A percentile compares a stretch with the other conserved stretches of the same genome.
phyloP scores from a whole-genome alignment of 441 rosid species.

The Erodium texanum region DNA sequence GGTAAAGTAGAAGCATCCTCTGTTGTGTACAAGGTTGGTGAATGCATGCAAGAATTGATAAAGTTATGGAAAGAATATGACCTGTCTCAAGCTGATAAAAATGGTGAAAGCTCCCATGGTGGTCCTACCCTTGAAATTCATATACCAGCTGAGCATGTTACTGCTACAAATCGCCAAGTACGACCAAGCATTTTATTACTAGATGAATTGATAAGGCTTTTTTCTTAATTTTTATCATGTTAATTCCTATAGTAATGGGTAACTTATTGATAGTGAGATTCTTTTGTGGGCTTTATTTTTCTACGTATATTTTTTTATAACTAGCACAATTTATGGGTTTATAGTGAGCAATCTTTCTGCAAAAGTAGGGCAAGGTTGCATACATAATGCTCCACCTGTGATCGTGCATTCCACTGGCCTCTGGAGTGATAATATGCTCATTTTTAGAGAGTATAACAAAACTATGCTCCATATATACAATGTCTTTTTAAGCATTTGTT shows the following conservation, averaged over 20 bases:
- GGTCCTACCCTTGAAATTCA: slow-evolving; percentile 94
- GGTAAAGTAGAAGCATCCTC: slow-evolving; percentile 77
- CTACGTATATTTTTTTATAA: neutral
- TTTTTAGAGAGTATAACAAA: neutral
- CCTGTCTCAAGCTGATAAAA: slow-evolving; percentile 57
- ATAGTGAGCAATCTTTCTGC: neutral
- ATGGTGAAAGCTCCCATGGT: slow-evolving; percentile 47
- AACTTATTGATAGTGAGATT: neutral
- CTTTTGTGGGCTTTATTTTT: slow-evolving; percentile 4
- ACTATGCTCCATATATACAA: neutral
- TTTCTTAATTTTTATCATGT: slow-evolving; percentile 6
- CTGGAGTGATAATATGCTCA: neutral
- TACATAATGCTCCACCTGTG: neutral
- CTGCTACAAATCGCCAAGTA: slow-evolving; percentile 99
- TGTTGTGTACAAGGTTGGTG: slow-evolving; percentile 93
- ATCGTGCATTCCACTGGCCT: neutral
- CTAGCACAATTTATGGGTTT: neutral
- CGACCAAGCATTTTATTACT: slow-evolving; percentile 21
- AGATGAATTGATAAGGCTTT: slow-evolving; percentile 13
- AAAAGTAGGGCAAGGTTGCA: neutral
- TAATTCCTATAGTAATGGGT: neutral
- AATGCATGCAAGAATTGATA: slow-evolving; percentile 96
- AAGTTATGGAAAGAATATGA: slow-evolving; percentile 89
- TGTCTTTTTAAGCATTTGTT: neutral
- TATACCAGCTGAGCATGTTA: slow-evolving; percentile 93